Conservation (phyloP, 345 rosid species). For the Microthlaspi erraticum region DNA sequence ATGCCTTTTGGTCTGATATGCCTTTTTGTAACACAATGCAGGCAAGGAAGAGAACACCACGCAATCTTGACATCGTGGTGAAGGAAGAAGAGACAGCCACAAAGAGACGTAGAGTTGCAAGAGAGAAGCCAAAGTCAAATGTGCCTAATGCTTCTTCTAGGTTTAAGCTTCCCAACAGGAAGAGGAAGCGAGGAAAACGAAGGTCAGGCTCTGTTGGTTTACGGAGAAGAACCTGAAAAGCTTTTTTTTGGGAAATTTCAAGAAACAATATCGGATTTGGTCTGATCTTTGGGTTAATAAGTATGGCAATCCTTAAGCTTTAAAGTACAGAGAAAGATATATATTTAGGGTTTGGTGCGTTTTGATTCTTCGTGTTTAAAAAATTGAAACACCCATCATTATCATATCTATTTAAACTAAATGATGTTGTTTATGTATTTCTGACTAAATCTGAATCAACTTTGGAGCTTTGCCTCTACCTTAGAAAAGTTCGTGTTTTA, state of each 20-base stretch:
- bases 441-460: constrained; percentile 5
- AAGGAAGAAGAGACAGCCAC: constrained; percentile 54
- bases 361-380: constrained; percentile 30
- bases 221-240: constrained; percentile 50
- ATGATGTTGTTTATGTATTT: constrained; percentile 25
- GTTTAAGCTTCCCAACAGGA: constrained; percentile 52
- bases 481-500: too few species aligned
- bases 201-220: constrained; percentile 48
- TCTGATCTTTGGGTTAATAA: neutral
- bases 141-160: constrained; percentile 50
- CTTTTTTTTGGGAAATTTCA: constrained; percentile 19
- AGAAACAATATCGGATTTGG: neutral
- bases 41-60: constrained; percentile 44
- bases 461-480: constrained; percentile 16
- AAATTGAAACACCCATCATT: neutral
- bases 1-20: constrained; percentile 2
- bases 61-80: constrained; percentile 47
- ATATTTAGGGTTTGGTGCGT: constrained; percentile 14
- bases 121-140: constrained; percentile 43
- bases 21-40: constrained; percentile 20
- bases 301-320: constrained; percentile 7
- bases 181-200: constrained; percentile 59
- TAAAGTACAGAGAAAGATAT: constrained; percentile 28
- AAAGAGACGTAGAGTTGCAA: constrained; percentile 40
- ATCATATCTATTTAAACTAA: constrained; percentile 14